A percentile compares a stretch with the other conserved stretches of the same genome.
Evolutionary conservation across 345 rosid genomes (phyloP).

Genomic region (Acer campestre): DNA sequence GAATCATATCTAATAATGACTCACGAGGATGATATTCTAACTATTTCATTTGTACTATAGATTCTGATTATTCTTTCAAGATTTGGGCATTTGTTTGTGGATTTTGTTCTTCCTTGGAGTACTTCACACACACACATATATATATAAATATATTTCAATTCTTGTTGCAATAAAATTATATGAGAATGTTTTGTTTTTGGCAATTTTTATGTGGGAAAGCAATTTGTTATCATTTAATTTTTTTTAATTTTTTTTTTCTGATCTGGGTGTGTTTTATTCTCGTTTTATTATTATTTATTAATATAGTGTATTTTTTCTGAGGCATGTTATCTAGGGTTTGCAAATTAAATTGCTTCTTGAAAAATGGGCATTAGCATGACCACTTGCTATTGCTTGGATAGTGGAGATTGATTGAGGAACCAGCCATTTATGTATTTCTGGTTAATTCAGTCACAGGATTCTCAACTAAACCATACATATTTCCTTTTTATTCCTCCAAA

Average conservation of each 20-base stretch:
- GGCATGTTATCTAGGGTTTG: slow-evolving; percentile 11
- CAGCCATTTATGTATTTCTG: neutral
- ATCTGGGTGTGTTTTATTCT: neutral
- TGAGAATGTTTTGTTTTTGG: neutral
- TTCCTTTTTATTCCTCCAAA: too few species aligned
- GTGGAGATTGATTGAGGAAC: neutral
- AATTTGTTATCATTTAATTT: neutral
- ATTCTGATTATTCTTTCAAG: slow-evolving; percentile 13
- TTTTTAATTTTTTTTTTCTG: neutral
- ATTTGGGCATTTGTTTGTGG: slow-evolving; percentile 7
- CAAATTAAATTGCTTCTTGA: slow-evolving; percentile 18
- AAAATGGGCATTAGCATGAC: slow-evolving; percentile 7
- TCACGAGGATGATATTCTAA: neutral
- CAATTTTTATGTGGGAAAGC: neutral
- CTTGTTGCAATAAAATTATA: neutral
- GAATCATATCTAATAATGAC: neutral
- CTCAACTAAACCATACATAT: neutral
- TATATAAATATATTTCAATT: neutral
- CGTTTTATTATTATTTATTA: neutral
- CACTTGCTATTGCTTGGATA: neutral
- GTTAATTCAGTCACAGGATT: neutral
- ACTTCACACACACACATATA: neutral
- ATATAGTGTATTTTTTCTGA: neutral
- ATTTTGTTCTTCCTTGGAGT: neutral
- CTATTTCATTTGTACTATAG: slow-evolving; percentile 22